Evolutionary conservation across 106 monocot species (phyloP).

Genomic region (Platanthera guangdongensis): DNA sequence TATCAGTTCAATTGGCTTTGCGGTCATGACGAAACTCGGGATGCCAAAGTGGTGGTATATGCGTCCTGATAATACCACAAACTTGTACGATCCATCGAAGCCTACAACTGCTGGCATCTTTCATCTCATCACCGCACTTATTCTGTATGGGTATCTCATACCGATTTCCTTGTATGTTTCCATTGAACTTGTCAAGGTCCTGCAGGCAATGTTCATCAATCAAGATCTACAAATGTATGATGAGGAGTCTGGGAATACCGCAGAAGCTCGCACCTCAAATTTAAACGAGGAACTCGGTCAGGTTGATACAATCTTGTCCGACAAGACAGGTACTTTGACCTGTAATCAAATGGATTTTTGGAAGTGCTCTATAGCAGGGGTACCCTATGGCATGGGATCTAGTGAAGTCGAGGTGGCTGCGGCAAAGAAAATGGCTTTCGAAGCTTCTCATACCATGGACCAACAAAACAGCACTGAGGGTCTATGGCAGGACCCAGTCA

Average conservation of each 20-base stretch:
- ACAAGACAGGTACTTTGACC: constrained; percentile 45
- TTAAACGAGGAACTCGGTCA: constrained; percentile 49
- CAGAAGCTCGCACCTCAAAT: constrained; percentile 42
- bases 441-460: constrained; percentile 10
- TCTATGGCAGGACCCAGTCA: constrained; percentile 11
- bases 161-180: constrained; percentile 38
- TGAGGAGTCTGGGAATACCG: constrained; percentile 37
- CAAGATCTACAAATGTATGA: constrained; percentile 18
- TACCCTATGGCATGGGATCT: constrained; percentile 36
- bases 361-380: constrained; percentile 41
- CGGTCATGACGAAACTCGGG: constrained; percentile 24
- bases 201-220: constrained; percentile 14
- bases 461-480: constrained; percentile 7
- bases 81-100: constrained; percentile 28
- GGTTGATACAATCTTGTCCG: constrained; percentile 42
- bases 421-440: constrained; percentile 36
- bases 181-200: constrained; percentile 13
- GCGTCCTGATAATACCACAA: constrained; percentile 16
- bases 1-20: constrained; percentile 51
- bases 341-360: constrained; percentile 54
- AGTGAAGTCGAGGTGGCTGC: constrained; percentile 49
- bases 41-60: constrained; percentile 49
- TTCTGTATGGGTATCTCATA: constrained; percentile 44
- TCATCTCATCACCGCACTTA: constrained; percentile 44
- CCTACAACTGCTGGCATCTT: constrained; percentile 30